phyloP scores from a whole-genome alignment of 176 grass and related monocot genomes.

The Carex kokanica region DNA sequence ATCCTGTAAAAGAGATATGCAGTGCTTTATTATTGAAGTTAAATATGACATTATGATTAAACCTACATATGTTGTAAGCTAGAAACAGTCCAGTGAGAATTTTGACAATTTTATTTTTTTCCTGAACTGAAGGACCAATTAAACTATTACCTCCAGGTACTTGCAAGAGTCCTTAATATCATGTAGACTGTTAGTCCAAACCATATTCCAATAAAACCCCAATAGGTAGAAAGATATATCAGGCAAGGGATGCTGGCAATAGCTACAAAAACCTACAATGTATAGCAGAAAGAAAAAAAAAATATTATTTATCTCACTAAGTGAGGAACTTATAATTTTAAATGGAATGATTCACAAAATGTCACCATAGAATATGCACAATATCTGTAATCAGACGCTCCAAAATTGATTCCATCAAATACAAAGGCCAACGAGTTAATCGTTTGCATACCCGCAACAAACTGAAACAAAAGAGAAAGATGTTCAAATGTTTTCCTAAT shows the following conservation, averaged over 20 bases:
- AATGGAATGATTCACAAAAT: neutral
- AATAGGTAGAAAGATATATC: constrained; percentile 38
- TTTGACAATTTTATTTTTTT: neutral
- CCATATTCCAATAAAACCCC: constrained; percentile 83
- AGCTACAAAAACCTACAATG: constrained; percentile 62
- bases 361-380: constrained; percentile 86
- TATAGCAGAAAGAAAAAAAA: neutral
- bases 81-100: neutral
- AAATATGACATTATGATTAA: neutral
- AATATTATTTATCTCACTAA: constrained; percentile 1
- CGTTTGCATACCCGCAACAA: constrained; percentile 70
- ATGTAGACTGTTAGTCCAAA: constrained; percentile 77
- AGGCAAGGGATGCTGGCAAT: constrained; percentile 60
- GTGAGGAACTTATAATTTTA: constrained; percentile 2
- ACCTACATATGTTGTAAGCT: neutral
- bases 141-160: constrained; percentile 70
- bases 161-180: constrained; percentile 63
- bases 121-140: neutral
- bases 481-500: neutral
- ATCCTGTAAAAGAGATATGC: constrained; percentile 29
- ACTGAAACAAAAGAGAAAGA: constrained; percentile 38
- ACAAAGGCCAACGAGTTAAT: constrained; percentile 86
- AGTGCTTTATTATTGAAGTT: neutral
- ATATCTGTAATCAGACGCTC: constrained; percentile 84
- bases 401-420: constrained; percentile 91